Evolutionary conservation across 306 rosid species (phyloP), one percentile per base, ranked within the genome.

Genomic region (Casuarina equisetifolia): DNA sequence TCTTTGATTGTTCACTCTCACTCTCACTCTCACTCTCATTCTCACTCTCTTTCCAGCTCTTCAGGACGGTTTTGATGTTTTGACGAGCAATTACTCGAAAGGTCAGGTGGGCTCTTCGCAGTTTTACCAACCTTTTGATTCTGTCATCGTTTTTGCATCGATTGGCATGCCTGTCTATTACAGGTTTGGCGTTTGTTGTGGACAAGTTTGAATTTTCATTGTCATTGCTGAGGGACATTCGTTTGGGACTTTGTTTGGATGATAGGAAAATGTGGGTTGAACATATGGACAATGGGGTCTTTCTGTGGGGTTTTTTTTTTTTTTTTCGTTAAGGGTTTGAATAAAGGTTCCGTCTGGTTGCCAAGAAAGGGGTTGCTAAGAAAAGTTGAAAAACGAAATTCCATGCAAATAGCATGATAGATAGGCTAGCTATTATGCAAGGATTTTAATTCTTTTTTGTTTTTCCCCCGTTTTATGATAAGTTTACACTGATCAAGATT

Each of bases 221-320:
- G 48, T 66, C 48, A 6, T 66, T 42, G 49, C 42, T 66, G 49
- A 40, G 46, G 74, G 55, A 20, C 6, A 70, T 70, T 42, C 20
- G 19, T 50, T 70, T 45, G 74, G 32, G 55, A 70, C n/a, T 70
- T 43, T 70, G 73, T 69, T 45, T 70, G 40, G 55, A 44, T 5
- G 20, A n/a, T 45, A 40, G 54, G 55, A 50, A 50, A 36, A 48
- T 66, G 25, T 63, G 44, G 40, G 42, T 9, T 9, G 13, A 70
- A 70, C 58, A 70, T 46, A 45, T 66, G 48, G 48, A 17, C 15
- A 9, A 43, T 17, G 35, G 35, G 50, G 17, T 40, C 11, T 66
- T 1, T 66, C 2, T 66, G 40, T 25, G 70, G 35, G 4, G n/a
- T n/a, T n/a, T n/a, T 32, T 48, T 70, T 17, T 25, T 70, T 10